Evolutionary conservation across 176 grass and related monocot genomes (phyloP), one percentile per base, ranked within the genome.

Genomic region (Cenchrus purpureus): DNA sequence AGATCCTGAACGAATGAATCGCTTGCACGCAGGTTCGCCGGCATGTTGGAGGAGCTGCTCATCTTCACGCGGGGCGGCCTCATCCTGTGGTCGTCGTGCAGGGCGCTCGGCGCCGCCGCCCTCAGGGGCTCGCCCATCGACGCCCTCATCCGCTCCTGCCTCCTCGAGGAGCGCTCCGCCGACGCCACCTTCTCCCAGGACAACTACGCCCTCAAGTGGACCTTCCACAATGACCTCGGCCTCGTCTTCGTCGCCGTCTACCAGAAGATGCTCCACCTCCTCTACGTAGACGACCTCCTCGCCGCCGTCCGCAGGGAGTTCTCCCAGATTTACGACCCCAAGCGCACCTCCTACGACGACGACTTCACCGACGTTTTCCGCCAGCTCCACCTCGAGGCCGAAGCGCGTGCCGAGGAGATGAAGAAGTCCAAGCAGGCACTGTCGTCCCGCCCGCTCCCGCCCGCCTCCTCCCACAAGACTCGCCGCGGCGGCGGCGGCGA

Each of bases 41-140:
- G 76, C 88, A 98, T 98, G 96, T 80, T 98, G 87, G 96, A 98
- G 88, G 91, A 98, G 82, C 89, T 98, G 66, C 88, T 98, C 64
- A 89, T 98, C 93, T 98, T 98, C 85, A 98, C 91, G 61, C 87
- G 93, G 7, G 96, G 96, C 5, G 96, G 96, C 12, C 86, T 98
- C n/a, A 95, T 98, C 87, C 86, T 98, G 7, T 95, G 96, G 96
- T 95, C 93, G 11, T 95, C 93, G 1, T 95, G 93, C 91, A 80
- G 88, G 0, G 89, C 85, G 0, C 88, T 95, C 5, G 91, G 91
- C 67, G 87, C 64, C 12, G 88, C 88, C 1, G 78, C 89, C 0
- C 93, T 98, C 71, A 98, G 81, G 91, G 95, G 95, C 10, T 92
- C 95, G 42, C 95, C 95, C 6, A 93, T 98, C 85, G 96, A 98